A percentile compares a stretch with the other conserved stretches of the same genome.
Evolutionary conservation across 1,139 yeast genomes (phyloP).

Genomic region (Blastobotrys aristatus): DNA sequence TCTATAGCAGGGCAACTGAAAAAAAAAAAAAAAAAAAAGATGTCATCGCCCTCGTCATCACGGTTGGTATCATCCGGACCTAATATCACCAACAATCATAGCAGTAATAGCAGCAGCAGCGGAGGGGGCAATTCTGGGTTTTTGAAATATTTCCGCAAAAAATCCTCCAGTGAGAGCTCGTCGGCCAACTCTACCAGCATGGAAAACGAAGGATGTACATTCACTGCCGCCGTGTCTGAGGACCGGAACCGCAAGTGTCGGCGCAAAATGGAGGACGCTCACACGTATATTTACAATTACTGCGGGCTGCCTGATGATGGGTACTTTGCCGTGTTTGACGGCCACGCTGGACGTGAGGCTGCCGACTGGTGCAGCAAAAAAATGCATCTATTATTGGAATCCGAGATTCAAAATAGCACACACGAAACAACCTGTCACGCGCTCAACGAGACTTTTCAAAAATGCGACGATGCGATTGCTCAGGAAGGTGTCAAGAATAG

Average conservation of each 20-base stretch:
- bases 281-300: constrained; percentile 87
- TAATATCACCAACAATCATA: background rate
- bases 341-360: constrained; percentile 93
- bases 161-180: background rate
- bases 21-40: background rate
- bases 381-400: constrained; percentile 62
- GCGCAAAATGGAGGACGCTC: constrained; percentile 94
- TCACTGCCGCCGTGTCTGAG: constrained; percentile 78
- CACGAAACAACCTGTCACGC: constrained; percentile 30
- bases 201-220: constrained; percentile 26
- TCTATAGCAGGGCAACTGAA: too few species aligned
- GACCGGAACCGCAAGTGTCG: constrained; percentile 78
- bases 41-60: background rate
- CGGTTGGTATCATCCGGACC: background rate
- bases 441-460: constrained; percentile 46
- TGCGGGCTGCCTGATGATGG: constrained; percentile 91
- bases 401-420: constrained; percentile 39
- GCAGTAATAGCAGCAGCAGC: background rate
- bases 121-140: too few species aligned
- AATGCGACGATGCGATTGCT: constrained; percentile 68
- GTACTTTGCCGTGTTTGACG: constrained; percentile 93
- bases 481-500: constrained; percentile 55
- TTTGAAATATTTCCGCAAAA: constrained; percentile 18
- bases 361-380: constrained; percentile 96
- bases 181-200: background rate